Base-by-base conservation (phyloP, 805 yeast genomes). In the Ogataea thermomethanolica region DNA sequence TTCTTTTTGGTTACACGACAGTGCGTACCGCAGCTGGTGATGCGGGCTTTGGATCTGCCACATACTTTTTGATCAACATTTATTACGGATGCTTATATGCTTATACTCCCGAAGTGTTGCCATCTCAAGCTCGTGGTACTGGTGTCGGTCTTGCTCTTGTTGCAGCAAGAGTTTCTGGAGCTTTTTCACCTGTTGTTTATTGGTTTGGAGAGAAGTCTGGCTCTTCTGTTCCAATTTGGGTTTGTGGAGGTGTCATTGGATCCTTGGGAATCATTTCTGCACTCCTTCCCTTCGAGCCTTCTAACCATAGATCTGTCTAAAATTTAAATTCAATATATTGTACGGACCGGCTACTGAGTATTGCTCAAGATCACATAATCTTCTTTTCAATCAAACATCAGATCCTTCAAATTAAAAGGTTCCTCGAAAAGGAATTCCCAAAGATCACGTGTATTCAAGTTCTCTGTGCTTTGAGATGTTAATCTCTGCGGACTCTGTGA, bases 71-170 rank as follows among this genome's bases (percentile, higher is more conserved):
- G 41, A 51, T 70, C 43, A 66, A 70, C 56, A 65, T 77, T 41
- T 75, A 75, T 53, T 79, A 76, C 54, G 82, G 79, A 4, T 73
- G 75, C 15, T 59, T 80, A 14, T 80, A 78, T 51, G 85, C 84
- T 4, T 79, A 77, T 53, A 78, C 84, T 3, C 86, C 85, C 0
- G 84, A 80, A 53, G 74, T 76, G 17, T 70, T 80, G 3, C 35
- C 57, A 80, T 80, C 28, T 61, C 76, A 0, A 58, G 64, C 37
- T 67, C 70, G 13, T 61, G 77, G 56, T 79, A 79, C 85, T 1
- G 85, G 81, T 33, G 73, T 74, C 30, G 81, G 83, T 3, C 49
- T 79, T 12, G 74, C 80, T 7, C 68, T 82, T n/a, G 76, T 77
- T 6, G 65, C 67, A 25, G 71, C 71, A 46, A 62, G 84, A 59